phyloP scores from a whole-genome alignment of 148 eudicot genomes.

The Oxyria digyna region DNA sequence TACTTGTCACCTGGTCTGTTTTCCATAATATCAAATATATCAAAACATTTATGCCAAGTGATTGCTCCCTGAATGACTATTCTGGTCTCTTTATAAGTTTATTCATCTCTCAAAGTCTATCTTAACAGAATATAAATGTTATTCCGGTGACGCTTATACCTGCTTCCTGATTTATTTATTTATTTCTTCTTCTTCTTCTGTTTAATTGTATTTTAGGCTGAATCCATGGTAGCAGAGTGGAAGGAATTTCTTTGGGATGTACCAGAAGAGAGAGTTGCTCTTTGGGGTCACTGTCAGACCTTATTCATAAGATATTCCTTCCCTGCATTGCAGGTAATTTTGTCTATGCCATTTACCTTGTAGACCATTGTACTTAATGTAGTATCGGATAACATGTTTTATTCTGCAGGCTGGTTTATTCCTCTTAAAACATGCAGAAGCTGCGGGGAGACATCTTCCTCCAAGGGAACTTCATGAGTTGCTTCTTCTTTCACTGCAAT shows the following conservation, averaged over 20 bases:
- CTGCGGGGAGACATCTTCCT: constrained; percentile 84
- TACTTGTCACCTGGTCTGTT: too few relatives aligned
- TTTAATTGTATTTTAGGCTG: constrained; percentile 40
- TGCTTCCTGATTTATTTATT: background rate
- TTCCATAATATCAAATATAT: background rate
- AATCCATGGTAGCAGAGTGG: constrained; percentile 94
- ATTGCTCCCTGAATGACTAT: background rate
- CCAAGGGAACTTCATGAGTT: constrained; percentile 73
- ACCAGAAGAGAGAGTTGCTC: constrained; percentile 84
- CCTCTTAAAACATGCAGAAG: constrained; percentile 91
- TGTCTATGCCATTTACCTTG: background rate
- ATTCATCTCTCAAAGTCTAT: background rate
- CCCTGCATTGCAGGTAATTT: constrained; percentile 66
- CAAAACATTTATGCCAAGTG: background rate
- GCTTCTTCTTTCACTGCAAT: constrained; percentile 82
- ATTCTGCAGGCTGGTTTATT: constrained; percentile 70
- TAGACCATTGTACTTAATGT: background rate
- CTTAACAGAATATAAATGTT: background rate
- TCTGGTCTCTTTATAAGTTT: background rate
- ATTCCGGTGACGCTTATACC: background rate
- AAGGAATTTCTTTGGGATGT: constrained; percentile 99
- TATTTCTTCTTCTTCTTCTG: constrained; percentile 1
- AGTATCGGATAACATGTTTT: background rate
- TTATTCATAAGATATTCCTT: constrained; percentile 69
- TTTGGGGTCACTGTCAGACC: constrained; percentile 96